Evolutionary conservation across 179 eudicot genomes (phyloP), one percentile per base, ranked within the genome.

Genomic region (Sideroxylon spinosum): DNA sequence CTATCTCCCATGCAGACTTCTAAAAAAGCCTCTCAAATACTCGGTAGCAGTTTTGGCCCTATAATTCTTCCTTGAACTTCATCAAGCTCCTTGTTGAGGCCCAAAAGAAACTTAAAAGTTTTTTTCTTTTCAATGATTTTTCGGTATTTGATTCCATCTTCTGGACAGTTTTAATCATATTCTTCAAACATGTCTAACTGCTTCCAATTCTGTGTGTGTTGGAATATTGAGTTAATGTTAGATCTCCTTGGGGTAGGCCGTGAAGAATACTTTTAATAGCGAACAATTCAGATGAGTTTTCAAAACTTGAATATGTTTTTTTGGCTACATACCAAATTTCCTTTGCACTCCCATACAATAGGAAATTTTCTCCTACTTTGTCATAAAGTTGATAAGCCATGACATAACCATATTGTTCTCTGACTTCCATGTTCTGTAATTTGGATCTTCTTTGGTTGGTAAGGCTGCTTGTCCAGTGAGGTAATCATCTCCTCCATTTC

Each of bases 401-500:
- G 44, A 37, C 44, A 37, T 37, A 4, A 37, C 44, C 44, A 37
- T 37, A 37, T 37, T 37, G 44, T 37, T 37, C 5, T 37, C 44
- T 6, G 44, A 37, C 4, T 37, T 37, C 44, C 44, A 37, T 37
- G 2, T 37, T 37, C 44, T 37, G 44, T 37, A 37, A 4, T 37
- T 37, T 3, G 5, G 44, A 37, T 37, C 6, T 37, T 37, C 62
- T 6, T 53, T 57, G 9, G 9, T 26, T 19, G 75, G 53, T 1
- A 3, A 17, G 17, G 23, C 29, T 28, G 61, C 65, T 26, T 25
- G 67, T 48, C 80, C 57, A n/a, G n/a, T n/a, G 64, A 67, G 63
- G 9, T 49, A 69, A 2, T 68, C 66, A 29, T 69, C 66, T 37
- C 37, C 68, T 4, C 53, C 67, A n/a, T 55, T 78, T 37, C 80